Evolutionary conservation across 495 filamentous ascomycete genomes (phyloP).

Genomic region (Aspergillus indologenus): DNA sequence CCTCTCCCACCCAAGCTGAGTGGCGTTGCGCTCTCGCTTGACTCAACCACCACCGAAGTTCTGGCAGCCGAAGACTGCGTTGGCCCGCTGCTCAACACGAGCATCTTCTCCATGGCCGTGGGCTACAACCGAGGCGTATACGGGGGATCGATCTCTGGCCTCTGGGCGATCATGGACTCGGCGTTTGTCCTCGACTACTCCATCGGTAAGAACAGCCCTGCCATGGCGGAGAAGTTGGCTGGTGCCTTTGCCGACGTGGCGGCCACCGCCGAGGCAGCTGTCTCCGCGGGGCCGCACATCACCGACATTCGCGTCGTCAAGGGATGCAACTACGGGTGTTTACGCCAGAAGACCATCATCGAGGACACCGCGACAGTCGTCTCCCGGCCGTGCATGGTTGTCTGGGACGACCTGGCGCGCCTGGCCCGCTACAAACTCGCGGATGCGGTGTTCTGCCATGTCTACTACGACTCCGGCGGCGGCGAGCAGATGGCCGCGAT

Average conservation of each 20-base stretch:
- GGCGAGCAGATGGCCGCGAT: not conserved
- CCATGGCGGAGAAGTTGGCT: not conserved
- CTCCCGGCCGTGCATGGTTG: not conserved
- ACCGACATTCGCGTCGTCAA: conserved; percentile 1
- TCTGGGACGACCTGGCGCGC: not conserved
- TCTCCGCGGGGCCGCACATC: not conserved
- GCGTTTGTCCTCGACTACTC: not conserved
- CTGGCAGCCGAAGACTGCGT: not conserved
- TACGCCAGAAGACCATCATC: not conserved
- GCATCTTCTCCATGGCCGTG: not conserved
- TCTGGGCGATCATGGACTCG: not conserved
- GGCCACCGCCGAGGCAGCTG: not conserved
- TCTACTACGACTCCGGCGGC: not conserved
- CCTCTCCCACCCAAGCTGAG: conserved; percentile 1
- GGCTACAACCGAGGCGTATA: conserved; percentile 1
- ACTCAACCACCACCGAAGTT: not conserved
- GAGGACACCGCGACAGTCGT: not conserved
- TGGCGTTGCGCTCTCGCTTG: not conserved
- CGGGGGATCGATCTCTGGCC: not conserved
- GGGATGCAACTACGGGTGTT: not conserved
- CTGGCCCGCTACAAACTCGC: not conserved
- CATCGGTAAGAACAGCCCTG: not conserved
- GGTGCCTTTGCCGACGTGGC: not conserved
- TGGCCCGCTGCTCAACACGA: not conserved
- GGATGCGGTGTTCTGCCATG: not conserved